phyloP scores from a whole-genome alignment of 2,329 filamentous ascomycete species.

The Diatrype stigma region DNA sequence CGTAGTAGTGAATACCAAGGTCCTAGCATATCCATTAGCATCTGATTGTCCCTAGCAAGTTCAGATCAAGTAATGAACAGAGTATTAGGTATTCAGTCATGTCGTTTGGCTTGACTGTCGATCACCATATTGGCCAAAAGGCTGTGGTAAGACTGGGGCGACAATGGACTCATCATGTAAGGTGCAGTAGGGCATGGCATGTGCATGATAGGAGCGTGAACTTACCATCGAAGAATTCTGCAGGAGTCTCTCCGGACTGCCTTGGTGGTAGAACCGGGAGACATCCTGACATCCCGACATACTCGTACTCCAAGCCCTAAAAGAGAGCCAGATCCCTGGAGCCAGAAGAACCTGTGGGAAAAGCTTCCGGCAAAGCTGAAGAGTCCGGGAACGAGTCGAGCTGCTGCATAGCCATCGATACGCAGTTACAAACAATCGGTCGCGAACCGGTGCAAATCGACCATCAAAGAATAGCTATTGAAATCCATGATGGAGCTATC shows the following conservation, averaged over 20 bases:
- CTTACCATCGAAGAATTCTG: slow-evolving; percentile 15
- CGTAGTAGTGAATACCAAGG: background rate
- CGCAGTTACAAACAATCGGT: too few relatives aligned
- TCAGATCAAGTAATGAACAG: slow-evolving; percentile 1
- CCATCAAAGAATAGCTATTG: too few relatives aligned
- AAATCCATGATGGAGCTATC: too few relatives aligned
- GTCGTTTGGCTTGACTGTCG: slow-evolving; percentile 51
- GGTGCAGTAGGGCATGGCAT: slow-evolving; percentile 3
- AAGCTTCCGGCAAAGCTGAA: too few relatives aligned
- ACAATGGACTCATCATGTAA: slow-evolving; percentile 53
- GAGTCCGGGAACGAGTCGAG: too few relatives aligned
- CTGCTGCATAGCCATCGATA: too few relatives aligned
- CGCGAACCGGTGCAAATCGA: too few relatives aligned
- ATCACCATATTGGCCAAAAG: slow-evolving; percentile 45
- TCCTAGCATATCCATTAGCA: slow-evolving; percentile 1
- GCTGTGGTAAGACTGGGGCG: slow-evolving; percentile 53
- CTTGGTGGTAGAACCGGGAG: too few relatives aligned
- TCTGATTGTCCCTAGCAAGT: slow-evolving; percentile 14
- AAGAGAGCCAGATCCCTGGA: too few relatives aligned
- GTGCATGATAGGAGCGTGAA: slow-evolving; percentile 1
- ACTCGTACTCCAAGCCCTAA: too few relatives aligned
- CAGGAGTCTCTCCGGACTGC: background rate
- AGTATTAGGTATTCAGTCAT: slow-evolving; percentile 33
- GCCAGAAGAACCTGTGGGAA: too few relatives aligned
- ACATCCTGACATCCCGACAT: too few relatives aligned